A percentile compares a stretch with the other conserved stretches of the same genome.
phyloP scores from a whole-genome alignment of 306 rosid genomes.

The Glycine tomentella region DNA sequence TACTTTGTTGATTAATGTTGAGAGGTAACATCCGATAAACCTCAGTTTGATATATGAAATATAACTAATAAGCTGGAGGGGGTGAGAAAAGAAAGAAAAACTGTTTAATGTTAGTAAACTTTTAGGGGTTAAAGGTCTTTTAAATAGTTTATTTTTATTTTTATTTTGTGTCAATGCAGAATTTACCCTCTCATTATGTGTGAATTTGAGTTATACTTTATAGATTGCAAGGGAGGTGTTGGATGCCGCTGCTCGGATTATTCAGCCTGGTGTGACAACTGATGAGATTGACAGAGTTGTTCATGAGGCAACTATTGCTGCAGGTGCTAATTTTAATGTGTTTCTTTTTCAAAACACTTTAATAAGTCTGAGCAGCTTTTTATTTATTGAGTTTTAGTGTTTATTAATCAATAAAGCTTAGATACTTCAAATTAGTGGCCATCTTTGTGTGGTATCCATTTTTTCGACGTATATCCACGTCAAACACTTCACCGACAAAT shows the following conservation, averaged over 20 bases:
- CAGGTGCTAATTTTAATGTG: slow-evolving; percentile 64
- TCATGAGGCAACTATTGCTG: slow-evolving; percentile 91
- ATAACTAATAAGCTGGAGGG: no score
- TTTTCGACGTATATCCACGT: neutral
- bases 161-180: neutral
- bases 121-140: no score
- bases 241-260: slow-evolving; percentile 89
- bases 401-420: neutral
- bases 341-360: slow-evolving; percentile 9
- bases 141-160: neutral
- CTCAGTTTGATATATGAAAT: no score
- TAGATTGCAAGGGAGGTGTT: slow-evolving; percentile 90
- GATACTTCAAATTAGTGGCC: neutral
- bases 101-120: no score
- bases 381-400: slow-evolving; percentile 15
- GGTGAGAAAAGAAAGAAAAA: no score
- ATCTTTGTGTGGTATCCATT: neutral
- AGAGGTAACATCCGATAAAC: no score
- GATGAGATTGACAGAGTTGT: slow-evolving; percentile 94
- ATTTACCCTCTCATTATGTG: neutral
- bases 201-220: slow-evolving; percentile 20
- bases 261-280: slow-evolving; percentile 90
- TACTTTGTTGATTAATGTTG: slow-evolving; percentile 4
- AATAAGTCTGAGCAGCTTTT: neutral
- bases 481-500: neutral